These are phyloP conservation scores for Podila epigama DNA, from an alignment of 192 early-diverging fungal genomes.

Conservation along the genomic window DNA sequence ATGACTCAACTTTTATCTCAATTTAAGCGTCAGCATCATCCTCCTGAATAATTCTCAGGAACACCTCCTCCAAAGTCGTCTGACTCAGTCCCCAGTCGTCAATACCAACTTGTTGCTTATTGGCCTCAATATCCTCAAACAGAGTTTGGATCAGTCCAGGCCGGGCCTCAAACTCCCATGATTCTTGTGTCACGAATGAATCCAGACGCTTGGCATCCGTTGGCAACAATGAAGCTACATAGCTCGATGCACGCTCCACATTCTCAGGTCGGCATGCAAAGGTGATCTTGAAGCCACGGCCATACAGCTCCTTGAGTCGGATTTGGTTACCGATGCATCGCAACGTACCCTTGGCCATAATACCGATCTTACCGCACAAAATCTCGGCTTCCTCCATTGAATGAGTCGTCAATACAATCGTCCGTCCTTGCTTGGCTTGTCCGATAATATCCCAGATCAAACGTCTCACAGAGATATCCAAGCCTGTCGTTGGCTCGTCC, in stretches of 20 bases:
- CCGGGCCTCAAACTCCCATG: conserved; percentile 71
- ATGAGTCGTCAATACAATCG: conserved; percentile 76
- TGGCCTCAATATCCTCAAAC: conserved; percentile 67
- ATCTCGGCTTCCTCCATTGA: conserved; percentile 85
- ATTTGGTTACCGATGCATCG: conserved; percentile 68
- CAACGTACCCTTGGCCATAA: conserved; percentile 77
- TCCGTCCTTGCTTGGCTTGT: conserved; percentile 62
- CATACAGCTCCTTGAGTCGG: conserved; percentile 73
- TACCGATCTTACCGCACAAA: conserved; percentile 76
- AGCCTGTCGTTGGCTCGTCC: conserved; percentile 84
- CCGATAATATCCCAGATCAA: conserved; percentile 77
- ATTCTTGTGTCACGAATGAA: conserved; percentile 59
- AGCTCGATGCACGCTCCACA: conserved; percentile 54
- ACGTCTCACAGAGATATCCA: conserved; percentile 77
- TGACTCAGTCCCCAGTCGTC: conserved; percentile 77
- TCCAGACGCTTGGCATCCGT: conserved; percentile 54
- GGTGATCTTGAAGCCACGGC: conserved; percentile 71
- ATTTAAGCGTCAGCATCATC: conserved; percentile 52
- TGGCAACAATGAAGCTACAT: conserved; percentile 60
- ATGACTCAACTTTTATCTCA: background rate
- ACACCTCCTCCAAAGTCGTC: conserved; percentile 77
- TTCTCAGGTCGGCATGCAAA: conserved; percentile 57
- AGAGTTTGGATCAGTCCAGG: conserved; percentile 58
- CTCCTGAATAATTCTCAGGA: conserved; percentile 65
- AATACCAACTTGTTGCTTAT: conserved; percentile 65